Evolutionary conservation across 345 rosid species (phyloP), one percentile per base, ranked within the genome.

Genomic region (Eucalyptus caleyi): DNA sequence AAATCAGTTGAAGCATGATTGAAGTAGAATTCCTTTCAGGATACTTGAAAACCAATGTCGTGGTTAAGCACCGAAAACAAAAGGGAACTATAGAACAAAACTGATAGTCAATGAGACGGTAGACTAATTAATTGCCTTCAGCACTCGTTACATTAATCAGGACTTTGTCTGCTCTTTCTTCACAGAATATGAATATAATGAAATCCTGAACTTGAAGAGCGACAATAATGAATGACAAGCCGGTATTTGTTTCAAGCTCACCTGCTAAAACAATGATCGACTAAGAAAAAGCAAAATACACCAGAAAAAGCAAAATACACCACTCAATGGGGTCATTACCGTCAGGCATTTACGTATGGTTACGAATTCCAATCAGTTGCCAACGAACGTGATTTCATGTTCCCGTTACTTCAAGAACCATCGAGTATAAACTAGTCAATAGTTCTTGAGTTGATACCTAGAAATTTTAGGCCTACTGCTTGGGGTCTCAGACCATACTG

Each of bases 391-490:
- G 83, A 77, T 77, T 77, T 77, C 47, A 77, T 37, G 45, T 77
- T 37, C 42, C 15, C 42, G 47, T 77, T 37, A 37, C 30, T 37
- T 37, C 24, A 4, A 77, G 45, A 77, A 11, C 47, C 47, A 37
- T 77, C 83, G 1, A 42, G 47, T 21, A 40, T 6, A 77, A 77
- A 21, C 47, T 77, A 18, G 83, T 11, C 83, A 21, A 77, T 77
- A 3, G 47, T 40, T 37, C 30, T 40, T 13, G 47, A 69, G 40
- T 89, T 50, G 50, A 86, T 90, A 92, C 93, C 93, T 14, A 98
- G 92, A 91, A 97, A 96, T 92, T 98, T 97, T 60, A 96, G 89
- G 89, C 97, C 96, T 6, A 91, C 88, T 8, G 98, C 97, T 26
- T 91, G 91, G 54, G 99, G 99, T 56, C 93, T 96, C 92, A 98